These are phyloP conservation scores for Penicillium sp. DNA, from an alignment of 2,329 filamentous ascomycete species.

Conservation along the genomic window DNA sequence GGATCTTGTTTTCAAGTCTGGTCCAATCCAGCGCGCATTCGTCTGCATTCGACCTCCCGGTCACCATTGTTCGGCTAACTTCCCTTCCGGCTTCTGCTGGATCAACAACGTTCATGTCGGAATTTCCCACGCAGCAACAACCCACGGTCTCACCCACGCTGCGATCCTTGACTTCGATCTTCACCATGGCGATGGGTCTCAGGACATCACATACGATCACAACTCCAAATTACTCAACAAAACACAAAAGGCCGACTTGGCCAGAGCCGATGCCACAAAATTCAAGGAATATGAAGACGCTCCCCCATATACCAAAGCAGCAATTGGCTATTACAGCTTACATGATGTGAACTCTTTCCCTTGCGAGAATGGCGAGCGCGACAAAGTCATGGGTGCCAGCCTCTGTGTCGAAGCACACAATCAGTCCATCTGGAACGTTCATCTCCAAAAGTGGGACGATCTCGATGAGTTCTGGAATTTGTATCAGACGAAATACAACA, in stretches of 20 bases:
- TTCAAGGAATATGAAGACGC: constrained; percentile 38
- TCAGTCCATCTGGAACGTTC: constrained; percentile 94
- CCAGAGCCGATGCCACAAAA: background rate
- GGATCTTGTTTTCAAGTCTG: constrained; percentile 71
- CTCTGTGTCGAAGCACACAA: constrained; percentile 92
- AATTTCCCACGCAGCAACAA: constrained; percentile 83
- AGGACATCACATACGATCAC: constrained; percentile 79
- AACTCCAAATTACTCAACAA: constrained; percentile 67
- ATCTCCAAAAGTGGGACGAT: constrained; percentile 79
- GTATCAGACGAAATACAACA: constrained; percentile 75
- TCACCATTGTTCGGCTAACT: constrained; percentile 87
- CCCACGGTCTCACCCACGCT: constrained; percentile 85
- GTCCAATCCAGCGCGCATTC: constrained; percentile 74
- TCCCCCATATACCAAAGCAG: constrained; percentile 73
- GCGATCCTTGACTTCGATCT: constrained; percentile 92
- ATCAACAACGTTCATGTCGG: constrained; percentile 97
- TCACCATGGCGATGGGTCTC: constrained; percentile 93
- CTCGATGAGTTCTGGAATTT: constrained; percentile 76
- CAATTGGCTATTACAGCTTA: constrained; percentile 92
- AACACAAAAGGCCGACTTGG: constrained; percentile 56
- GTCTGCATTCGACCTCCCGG: constrained; percentile 90
- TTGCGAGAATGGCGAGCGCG: constrained; percentile 88
- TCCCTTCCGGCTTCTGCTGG: constrained; percentile 97
- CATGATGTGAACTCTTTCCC: constrained; percentile 99
- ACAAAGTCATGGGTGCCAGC: constrained; percentile 92